A percentile compares a stretch with the other conserved stretches of the same genome.
Conservation (phyloP, 2,329 filamentous ascomycete genomes). For the Ophiostoma perfectum region DNA sequence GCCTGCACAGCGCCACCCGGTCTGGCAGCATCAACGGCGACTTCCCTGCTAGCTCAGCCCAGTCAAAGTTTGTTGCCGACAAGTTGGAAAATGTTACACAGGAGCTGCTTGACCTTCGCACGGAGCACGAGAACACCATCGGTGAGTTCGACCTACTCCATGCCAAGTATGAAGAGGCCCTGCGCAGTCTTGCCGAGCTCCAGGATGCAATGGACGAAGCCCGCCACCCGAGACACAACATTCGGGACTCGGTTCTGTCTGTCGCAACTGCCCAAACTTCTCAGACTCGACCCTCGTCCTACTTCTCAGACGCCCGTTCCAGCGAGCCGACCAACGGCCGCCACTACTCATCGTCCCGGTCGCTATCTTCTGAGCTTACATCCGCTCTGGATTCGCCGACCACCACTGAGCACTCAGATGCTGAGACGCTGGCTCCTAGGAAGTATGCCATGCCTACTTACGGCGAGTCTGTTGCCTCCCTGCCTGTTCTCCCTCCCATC, state of each 20-base stretch:
- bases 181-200: constrained; percentile 74
- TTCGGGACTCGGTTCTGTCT: constrained; percentile 54
- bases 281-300: constrained; percentile 64
- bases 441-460: neutral
- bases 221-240: constrained; percentile 51
- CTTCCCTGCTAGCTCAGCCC: constrained; percentile 62
- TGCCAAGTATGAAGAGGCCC: constrained; percentile 83
- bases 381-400: constrained; percentile 73
- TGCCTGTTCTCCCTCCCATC: neutral
- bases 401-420: constrained; percentile 58
- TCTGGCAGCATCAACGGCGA: constrained; percentile 29
- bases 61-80: constrained; percentile 80
- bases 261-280: constrained; percentile 43
- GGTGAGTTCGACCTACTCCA: constrained; percentile 76
- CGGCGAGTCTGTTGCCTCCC: neutral
- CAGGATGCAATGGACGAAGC: constrained; percentile 81
- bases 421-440: constrained; percentile 43
- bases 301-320: constrained; percentile 72
- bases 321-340: constrained; percentile 62
- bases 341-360: constrained; percentile 75
- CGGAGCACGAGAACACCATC: constrained; percentile 81
- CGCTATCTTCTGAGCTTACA: constrained; percentile 89
- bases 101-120: constrained; percentile 82
- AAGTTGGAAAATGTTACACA: constrained; percentile 88
- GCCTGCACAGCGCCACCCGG: neutral